Evolutionary conservation across 352 stramenopile species (phyloP), one percentile per base, ranked within the genome.

Genomic region (Pythium pectinolyticum): DNA sequence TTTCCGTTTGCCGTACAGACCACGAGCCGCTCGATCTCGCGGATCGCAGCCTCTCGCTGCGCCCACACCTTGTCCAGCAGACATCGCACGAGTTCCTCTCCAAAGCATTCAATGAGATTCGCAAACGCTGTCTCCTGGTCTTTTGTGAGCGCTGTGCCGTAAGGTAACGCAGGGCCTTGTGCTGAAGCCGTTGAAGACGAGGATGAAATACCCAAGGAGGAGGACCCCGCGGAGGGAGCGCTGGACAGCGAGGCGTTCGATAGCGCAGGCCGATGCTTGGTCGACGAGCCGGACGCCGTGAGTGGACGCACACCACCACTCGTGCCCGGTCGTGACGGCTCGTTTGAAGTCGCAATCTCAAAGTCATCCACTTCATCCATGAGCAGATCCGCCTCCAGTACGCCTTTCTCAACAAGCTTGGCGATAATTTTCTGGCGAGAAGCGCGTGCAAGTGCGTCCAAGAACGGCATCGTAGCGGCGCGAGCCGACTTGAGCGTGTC

Each of bases 361-460:
- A 92, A 94, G 46, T 94, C 85, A 20, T 94, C 85, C 0, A 94
- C 69, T 61, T 94, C 86, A 34, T 92, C 86, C 82, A 92, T 91
- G 9, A 94, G 69, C 66, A 93, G 74, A 68, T 92, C 86, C 0
- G 78, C 67, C 39, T 92, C 86, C 20, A 93, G 58, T 0, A 91
- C 82, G 1, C 84, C 82, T 41, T 78, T 68, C 17, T 92, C 85
- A 1, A 92, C 83, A 5, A 94, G 63, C 34, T 92, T 92, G 0
- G 77, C 79, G n/a, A 92, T 92, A 20, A 94, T 70, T 66, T 92
- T 94, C 52, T 94, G 85, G 30, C 82, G 72, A 22, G 77, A 78
- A 14, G 77, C 75, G 0, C 85, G 75, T 5, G 83, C 83, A 0
- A 94, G 43, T 1, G 74, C 78, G 50, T 92, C 80, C 14, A 94